Evolutionary conservation across 2,329 filamentous ascomycete genomes (phyloP), one percentile per base, ranked within the genome.

Genomic region (Talaromyces atroroseus): DNA sequence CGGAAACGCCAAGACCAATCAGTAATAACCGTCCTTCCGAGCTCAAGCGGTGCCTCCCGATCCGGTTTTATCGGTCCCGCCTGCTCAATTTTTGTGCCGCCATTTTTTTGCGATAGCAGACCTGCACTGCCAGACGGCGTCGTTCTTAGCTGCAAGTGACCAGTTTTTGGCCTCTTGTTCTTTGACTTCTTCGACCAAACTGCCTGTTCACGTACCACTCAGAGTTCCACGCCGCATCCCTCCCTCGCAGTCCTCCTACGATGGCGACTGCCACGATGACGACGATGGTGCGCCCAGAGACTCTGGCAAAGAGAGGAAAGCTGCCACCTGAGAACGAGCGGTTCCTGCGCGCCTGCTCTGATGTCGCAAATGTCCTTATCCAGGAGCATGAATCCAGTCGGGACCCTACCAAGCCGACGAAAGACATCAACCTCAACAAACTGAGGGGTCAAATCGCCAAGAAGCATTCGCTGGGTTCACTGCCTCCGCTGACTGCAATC

Each of bases 401-500:
- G 64, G 86, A 95, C 69, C 81, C 83, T 51, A 85, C 83, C 48
- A 86, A 84, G 60, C 82, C 87, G 0, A 85, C 85, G 68, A 90
- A 87, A 71, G 92, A 99, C 72, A 82, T 97, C 74, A 99, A 99
- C 70, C 81, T 99, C 65, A 99, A 99, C 74, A 81, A 85, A 58
- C 75, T 99, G 63, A 86, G 94, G 47, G 86, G 89, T 54, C 92
- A 92, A 69, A 84, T 96, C 60, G 84, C 94, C 47, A 95, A 94
- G 77, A 97, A 96, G 77, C 91, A 97, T 77, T 88, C 86, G 70
- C 79, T 99, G 59, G 87, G 85, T 71, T 90, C 85, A 60, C 89
- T 95, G 64, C 94, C 94, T 32, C 90, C 95, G 24, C 78, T 99
- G 62, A 97, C 92, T 8, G 92, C 94, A 59, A 99, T 99, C 68